Evolutionary conservation across 352 stramenopile species (phyloP).

Genomic region (Salisapilia sapeloensis): DNA sequence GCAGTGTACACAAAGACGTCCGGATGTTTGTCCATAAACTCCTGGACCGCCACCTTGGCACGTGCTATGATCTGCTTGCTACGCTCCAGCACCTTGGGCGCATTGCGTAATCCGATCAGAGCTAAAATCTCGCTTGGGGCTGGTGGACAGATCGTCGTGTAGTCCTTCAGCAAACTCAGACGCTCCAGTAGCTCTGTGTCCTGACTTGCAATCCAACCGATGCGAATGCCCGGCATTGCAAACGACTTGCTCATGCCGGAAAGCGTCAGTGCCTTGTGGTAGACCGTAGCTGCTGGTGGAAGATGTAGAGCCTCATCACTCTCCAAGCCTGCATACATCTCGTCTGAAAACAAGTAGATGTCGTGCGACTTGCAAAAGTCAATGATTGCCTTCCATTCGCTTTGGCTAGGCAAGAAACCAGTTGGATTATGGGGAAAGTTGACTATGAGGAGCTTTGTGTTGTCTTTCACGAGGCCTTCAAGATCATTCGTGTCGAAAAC

Average conservation of each 20-base stretch:
- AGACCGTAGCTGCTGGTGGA: slow-evolving; percentile 11
- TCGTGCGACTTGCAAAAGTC: slow-evolving; percentile 13
- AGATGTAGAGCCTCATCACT: slow-evolving; percentile 7
- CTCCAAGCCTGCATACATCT: slow-evolving; percentile 48
- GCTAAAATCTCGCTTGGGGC: slow-evolving; percentile 39
- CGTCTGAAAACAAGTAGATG: slow-evolving; percentile 41
- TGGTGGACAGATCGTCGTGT: slow-evolving; percentile 51
- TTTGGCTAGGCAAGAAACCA: slow-evolving; percentile 14
- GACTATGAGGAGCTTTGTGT: slow-evolving; percentile 44
- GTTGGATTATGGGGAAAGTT: slow-evolving; percentile 74
- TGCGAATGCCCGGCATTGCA: slow-evolving; percentile 23
- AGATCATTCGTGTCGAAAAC: slow-evolving; percentile 23
- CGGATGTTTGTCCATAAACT: slow-evolving; percentile 16
- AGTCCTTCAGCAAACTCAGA: slow-evolving; percentile 39
- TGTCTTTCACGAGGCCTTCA: slow-evolving; percentile 11
- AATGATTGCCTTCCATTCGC: slow-evolving; percentile 21
- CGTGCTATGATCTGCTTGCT: slow-evolving; percentile 7
- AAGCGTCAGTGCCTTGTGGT: slow-evolving; percentile 32
- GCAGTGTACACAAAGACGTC: slow-evolving; percentile 15
- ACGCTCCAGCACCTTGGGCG: slow-evolving; percentile 9
- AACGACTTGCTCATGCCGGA: slow-evolving; percentile 39
- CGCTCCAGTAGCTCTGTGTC: slow-evolving; percentile 12
- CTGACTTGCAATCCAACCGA: slow-evolving; percentile 38
- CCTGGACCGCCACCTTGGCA: slow-evolving; percentile 5
- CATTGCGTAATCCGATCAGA: slow-evolving; percentile 29